Base-by-base conservation (phyloP, 495 filamentous ascomycete species). In the Talaromyces liani region DNA sequence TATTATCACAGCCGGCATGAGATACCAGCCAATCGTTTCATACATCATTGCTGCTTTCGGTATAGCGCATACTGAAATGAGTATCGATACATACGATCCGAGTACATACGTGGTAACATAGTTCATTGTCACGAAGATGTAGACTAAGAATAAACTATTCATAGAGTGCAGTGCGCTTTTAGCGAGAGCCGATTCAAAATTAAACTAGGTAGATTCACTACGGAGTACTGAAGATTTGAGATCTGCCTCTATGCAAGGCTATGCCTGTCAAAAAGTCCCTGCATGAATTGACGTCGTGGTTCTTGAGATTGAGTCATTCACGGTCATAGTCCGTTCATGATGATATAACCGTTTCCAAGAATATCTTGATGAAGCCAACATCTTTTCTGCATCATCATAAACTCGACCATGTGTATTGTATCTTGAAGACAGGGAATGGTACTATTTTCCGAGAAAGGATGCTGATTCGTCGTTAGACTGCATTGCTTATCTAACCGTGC, bases 11-110 rank as follows among this genome's bases (percentile, higher is more conserved):
- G 45, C 62, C 71, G 69, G 69, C 53, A 70, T 66, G 66, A 62
- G 58, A 68, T 68, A 27, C 69, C 72, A 67, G 64, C 72, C 71
- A 73, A 73, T 72, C 66, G 67, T 12, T 45, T 31, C 7, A 45
- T 61, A 49, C 36, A 22, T 36, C 6, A n/a, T 58, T 33, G n/a
- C 56, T 14, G 18, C 16, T 33, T 58, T 18, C 24, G 56, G 56
- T 20, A 33, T 58, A 9, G 29, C 56, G 33, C 36, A 18, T 61
- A 45, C 4, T 9, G 16, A 36, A 12, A 3, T 9, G n/a, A 36
- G 57, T 60, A 56, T 55, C 53, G 27, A 56, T 31, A 14, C 20
- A 25, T 29, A 49, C 18, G 4, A 18, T 16, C 18, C 45, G 29
- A 47, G 6, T 47, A 18, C 41, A 6, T 9, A n/a, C n/a, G n/a